These are phyloP conservation scores for Candida ficus DNA, from an alignment of 805 yeast species.

Conservation along the genomic window DNA sequence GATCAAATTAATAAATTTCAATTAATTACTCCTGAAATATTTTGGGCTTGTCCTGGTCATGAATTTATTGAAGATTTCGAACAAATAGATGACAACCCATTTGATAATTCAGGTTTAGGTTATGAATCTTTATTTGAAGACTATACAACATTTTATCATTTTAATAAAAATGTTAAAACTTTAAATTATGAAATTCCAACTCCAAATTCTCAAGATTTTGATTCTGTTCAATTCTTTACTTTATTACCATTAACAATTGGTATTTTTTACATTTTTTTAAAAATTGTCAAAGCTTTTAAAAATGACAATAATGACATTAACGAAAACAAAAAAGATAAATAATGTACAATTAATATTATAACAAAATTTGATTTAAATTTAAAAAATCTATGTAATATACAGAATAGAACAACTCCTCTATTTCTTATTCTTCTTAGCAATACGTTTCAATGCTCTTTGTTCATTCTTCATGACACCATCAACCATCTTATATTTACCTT, in stretches of 20 bases:
- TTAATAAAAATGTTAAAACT: constrained; percentile 11
- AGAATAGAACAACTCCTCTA: too few species aligned
- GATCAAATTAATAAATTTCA: constrained; percentile 15
- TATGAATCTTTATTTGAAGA: constrained; percentile 42
- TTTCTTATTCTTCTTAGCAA: constrained; percentile 80
- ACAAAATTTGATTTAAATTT: too few species aligned
- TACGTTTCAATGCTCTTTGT: constrained; percentile 86
- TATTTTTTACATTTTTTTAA: constrained; percentile 27
- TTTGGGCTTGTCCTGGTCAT: constrained; percentile 44
- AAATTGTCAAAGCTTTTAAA: constrained; percentile 10
- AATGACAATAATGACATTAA: background rate
- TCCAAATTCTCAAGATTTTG: constrained; percentile 29
- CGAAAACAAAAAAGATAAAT: background rate
- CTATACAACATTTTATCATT: constrained; percentile 38
- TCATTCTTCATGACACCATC: constrained; percentile 98
- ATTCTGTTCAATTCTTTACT: constrained; percentile 32
- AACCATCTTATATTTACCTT: constrained; percentile 98
- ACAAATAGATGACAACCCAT: constrained; percentile 29
- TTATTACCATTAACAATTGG: constrained; percentile 30
- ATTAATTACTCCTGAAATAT: constrained; percentile 36
- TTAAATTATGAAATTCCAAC: constrained; percentile 36
- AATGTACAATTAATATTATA: background rate
- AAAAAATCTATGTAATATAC: too few species aligned
- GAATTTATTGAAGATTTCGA: constrained; percentile 20
- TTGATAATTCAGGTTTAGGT: constrained; percentile 36